Evolutionary conservation across 1,139 yeast species (phyloP).

Genomic region (Citeromyces hawaiiensis): DNA sequence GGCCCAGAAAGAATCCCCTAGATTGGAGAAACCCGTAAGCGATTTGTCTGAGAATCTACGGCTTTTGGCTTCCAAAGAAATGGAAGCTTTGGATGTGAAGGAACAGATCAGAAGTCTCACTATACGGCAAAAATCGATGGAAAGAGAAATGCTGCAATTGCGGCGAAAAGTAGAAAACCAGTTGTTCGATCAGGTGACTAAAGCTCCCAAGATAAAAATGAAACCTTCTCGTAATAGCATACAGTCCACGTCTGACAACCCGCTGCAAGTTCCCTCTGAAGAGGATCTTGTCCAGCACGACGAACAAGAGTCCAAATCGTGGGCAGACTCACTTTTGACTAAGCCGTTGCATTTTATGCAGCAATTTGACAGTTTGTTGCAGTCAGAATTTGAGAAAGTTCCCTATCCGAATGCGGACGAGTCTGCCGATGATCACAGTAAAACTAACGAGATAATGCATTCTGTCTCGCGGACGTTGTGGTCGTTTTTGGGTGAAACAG

Average conservation of each 20-base stretch:
- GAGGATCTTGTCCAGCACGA: neutral
- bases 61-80: conserved; percentile 45
- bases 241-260: neutral
- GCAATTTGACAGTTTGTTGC: conserved; percentile 56
- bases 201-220: neutral
- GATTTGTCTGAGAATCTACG: conserved; percentile 44
- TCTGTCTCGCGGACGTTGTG: conserved; percentile 16
- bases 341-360: conserved; percentile 53
- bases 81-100: conserved; percentile 43
- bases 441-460: conserved; percentile 13
- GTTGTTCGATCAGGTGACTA: conserved; percentile 15
- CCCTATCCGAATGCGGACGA: conserved; percentile 19
- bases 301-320: conserved; percentile 14
- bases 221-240: neutral
- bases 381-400: conserved; percentile 50
- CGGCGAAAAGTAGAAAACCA: conserved; percentile 34
- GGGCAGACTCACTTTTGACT: conserved; percentile 15
- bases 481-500: conserved; percentile 19
- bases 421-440: conserved; percentile 7
- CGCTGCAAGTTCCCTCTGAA: neutral
- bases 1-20: neutral
- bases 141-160: conserved; percentile 20
- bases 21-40: conserved; percentile 4
- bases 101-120: conserved; percentile 27
- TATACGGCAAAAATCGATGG: conserved; percentile 17